A percentile compares a stretch with the other conserved stretches of the same genome.
Evolutionary conservation across 2,329 filamentous ascomycete genomes (phyloP).

Genomic region (Sphaerulina vaccinii): DNA sequence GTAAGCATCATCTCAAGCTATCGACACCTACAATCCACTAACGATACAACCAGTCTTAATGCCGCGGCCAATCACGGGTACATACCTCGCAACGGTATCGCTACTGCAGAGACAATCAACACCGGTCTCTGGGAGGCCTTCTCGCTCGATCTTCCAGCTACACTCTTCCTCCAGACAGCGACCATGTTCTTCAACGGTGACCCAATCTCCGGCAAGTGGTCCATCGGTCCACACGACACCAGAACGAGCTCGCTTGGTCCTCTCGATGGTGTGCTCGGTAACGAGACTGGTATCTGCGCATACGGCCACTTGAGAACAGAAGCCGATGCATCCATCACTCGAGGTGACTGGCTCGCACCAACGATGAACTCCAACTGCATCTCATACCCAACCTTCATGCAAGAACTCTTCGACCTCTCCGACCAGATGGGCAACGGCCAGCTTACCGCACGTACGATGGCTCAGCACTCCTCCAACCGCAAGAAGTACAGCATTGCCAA

Average conservation of each 20-base stretch:
- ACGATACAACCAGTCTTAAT: conserved; percentile 13
- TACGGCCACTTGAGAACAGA: conserved; percentile 29
- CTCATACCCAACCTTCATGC: conserved; percentile 28
- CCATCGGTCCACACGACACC: conserved; percentile 29
- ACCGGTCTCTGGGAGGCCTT: conserved; percentile 22
- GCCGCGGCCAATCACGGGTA: conserved; percentile 34
- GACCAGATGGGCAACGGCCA: conserved; percentile 22
- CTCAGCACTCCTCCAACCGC: conserved; percentile 30
- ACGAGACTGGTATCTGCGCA: conserved; percentile 30
- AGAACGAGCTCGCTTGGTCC: conserved; percentile 27
- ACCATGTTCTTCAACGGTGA: conserved; percentile 29
- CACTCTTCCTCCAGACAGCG: conserved; percentile 28
- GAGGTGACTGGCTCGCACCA: conserved; percentile 32
- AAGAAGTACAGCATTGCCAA: conserved; percentile 31
- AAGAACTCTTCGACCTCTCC: conserved; percentile 29
- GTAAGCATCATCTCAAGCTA: conserved; percentile 17
- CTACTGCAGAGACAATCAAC: conserved; percentile 25
- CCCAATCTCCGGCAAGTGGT: conserved; percentile 25
- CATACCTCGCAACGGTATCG: conserved; percentile 26
- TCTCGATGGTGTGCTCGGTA: conserved; percentile 26
- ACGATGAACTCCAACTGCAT: conserved; percentile 28
- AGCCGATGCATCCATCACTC: conserved; percentile 31
- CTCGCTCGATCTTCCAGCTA: conserved; percentile 26
- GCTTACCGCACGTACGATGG: conserved; percentile 28
- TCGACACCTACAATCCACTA: background rate